Percentiles rank a stretch among this genome's conserved stretches.
phyloP scores from a whole-genome alignment of 805 yeast species.

The Yarrowia divulgata region DNA sequence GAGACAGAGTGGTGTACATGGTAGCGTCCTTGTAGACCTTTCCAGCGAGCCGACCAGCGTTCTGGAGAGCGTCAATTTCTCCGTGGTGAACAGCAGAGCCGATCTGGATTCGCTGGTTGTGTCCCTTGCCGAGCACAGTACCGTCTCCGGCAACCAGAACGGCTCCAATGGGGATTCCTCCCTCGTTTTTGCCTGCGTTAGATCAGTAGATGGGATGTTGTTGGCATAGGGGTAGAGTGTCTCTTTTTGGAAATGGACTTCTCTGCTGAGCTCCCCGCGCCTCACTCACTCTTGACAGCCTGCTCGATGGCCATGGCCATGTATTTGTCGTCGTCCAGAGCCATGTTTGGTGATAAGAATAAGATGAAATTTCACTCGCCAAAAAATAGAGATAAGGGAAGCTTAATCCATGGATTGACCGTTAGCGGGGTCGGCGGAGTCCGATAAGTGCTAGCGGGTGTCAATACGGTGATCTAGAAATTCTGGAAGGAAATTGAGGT shows the following conservation, averaged over 20 bases:
- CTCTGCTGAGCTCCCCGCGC: background rate
- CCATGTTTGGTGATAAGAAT: conserved; percentile 30
- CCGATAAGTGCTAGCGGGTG: background rate
- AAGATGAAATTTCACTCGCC: conserved; percentile 9
- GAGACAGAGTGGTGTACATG: conserved; percentile 89
- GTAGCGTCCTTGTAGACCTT: conserved; percentile 82
- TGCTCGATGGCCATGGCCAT: conserved; percentile 49
- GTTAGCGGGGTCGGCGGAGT: conserved; percentile 2
- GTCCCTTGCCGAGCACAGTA: conserved; percentile 83
- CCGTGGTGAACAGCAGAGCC: conserved; percentile 87
- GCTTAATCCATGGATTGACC: background rate
- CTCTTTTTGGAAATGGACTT: background rate
- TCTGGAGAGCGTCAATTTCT: conserved; percentile 86
- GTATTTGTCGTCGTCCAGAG: conserved; percentile 45
- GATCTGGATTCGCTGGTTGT: conserved; percentile 87
- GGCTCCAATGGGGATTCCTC: conserved; percentile 93
- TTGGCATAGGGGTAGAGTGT: no score
- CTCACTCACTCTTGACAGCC: conserved; percentile 47
- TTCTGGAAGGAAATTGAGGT: background rate
- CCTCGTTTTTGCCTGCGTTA: conserved; percentile 67
- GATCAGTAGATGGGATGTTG: background rate
- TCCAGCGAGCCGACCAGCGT: conserved; percentile 89
- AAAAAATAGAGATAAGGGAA: conserved; percentile 4
- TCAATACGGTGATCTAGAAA: background rate
- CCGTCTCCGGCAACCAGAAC: conserved; percentile 78